Conservation (phyloP, 2,329 filamentous ascomycete species). For the Colletotrichum sp. region DNA sequence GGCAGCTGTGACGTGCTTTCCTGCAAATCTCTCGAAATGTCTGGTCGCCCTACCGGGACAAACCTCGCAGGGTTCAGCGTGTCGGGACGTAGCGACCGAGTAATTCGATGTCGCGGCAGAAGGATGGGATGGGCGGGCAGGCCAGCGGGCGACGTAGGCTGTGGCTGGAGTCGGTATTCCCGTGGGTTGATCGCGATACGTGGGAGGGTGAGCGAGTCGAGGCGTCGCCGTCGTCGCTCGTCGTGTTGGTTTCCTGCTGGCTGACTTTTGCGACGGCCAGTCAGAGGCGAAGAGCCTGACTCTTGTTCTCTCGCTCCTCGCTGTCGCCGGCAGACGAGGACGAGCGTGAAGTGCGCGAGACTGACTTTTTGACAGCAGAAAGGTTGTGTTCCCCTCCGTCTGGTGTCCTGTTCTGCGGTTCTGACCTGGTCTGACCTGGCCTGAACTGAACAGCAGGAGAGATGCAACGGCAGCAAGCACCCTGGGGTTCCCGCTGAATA, state of each 20-base stretch:
- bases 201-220: conserved; percentile 1
- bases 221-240: background rate
- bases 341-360: background rate
- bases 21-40: conserved; percentile 14
- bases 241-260: background rate
- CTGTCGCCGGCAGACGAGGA: background rate
- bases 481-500: conserved; percentile 5
- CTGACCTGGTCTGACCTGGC: background rate
- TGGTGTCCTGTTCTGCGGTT: background rate
- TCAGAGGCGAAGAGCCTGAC: background rate
- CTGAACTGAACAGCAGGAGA: background rate
- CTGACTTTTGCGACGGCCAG: background rate
- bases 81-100: conserved; percentile 11
- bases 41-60: conserved; percentile 5
- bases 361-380: background rate
- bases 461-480: background rate
- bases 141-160: background rate
- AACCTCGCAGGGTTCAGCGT: conserved; percentile 2
- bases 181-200: background rate
- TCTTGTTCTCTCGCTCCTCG: background rate
- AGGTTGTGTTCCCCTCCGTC: background rate
- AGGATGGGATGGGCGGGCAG: background rate
- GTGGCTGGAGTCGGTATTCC: background rate
- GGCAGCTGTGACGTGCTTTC: conserved; percentile 19
- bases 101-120: conserved; percentile 3